Evolutionary conservation across 78 protist genomes (phyloP).

Genomic region (slime mould (Dictyostelium discoideum)): DNA sequence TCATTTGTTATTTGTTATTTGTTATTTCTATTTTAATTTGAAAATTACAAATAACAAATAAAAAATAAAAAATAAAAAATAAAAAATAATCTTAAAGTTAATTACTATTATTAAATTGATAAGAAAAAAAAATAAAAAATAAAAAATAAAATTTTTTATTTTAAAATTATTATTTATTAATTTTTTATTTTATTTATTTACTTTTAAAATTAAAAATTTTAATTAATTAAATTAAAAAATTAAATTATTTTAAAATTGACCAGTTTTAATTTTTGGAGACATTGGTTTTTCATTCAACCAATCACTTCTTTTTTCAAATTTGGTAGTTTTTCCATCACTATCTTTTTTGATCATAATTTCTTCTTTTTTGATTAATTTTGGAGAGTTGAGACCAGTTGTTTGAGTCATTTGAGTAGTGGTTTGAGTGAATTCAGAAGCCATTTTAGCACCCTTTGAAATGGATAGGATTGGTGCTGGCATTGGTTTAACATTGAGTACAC

Average conservation of each 20-base stretch:
- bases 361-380: slow-evolving; percentile 29
- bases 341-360: not conserved
- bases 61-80: too few relatives aligned
- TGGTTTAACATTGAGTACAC: slow-evolving; percentile 51
- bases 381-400: not conserved
- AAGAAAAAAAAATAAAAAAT: too few relatives aligned
- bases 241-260: not conserved
- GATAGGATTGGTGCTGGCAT: slow-evolving; percentile 38
- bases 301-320: slow-evolving; percentile 38
- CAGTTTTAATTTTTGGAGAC: slow-evolving; percentile 20
- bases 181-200: not conserved
- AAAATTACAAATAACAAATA: too few relatives aligned
- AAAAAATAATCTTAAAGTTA: too few relatives aligned
- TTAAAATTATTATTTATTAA: not conserved
- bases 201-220: not conserved
- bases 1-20: too few relatives aligned
- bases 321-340: not conserved
- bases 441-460: not conserved
- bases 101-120: too few relatives aligned
- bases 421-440: slow-evolving; percentile 16
- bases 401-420: not conserved
- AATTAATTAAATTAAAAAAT: not conserved
- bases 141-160: not conserved
- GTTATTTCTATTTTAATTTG: too few relatives aligned
- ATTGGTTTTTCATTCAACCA: slow-evolving; percentile 36